Evolutionary conservation across 208 protist species (phyloP).

Genomic region (Porcisia hertigi): DNA sequence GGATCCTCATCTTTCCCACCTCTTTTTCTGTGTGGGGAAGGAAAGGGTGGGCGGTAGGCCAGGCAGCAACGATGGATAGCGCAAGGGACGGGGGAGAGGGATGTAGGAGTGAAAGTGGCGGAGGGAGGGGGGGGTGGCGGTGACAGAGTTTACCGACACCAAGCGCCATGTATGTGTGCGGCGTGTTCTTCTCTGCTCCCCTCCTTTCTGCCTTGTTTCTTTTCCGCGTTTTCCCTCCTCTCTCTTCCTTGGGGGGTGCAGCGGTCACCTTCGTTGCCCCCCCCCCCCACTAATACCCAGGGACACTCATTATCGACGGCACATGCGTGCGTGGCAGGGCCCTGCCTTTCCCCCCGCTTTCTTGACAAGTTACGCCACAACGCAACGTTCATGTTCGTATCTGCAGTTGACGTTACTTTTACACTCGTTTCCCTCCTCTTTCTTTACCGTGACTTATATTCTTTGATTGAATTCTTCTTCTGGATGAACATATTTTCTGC

Average conservation of each 20-base stretch:
- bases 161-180: not conserved
- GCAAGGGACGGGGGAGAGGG: not conserved
- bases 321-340: no score
- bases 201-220: not conserved
- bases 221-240: not conserved
- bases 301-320: not conserved
- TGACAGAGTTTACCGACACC: not conserved
- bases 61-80: not conserved
- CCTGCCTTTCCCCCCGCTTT: no score
- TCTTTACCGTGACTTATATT: not conserved
- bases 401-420: not conserved
- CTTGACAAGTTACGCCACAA: not conserved
- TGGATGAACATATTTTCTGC: not conserved
- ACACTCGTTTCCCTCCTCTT: not conserved
- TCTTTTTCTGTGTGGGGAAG: not conserved
- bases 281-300: not conserved
- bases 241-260: not conserved
- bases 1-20: not conserved
- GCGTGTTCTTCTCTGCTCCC: not conserved
- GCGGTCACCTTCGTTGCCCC: not conserved
- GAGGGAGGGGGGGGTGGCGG: not conserved
- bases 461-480: not conserved
- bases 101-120: not conserved
- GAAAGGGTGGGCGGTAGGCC: not conserved
- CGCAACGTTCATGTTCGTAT: not conserved